Percentiles rank a stretch among this genome's conserved stretches.
phyloP scores from a whole-genome alignment of 2,329 filamentous ascomycete species.

The Alternaria infectoria region DNA sequence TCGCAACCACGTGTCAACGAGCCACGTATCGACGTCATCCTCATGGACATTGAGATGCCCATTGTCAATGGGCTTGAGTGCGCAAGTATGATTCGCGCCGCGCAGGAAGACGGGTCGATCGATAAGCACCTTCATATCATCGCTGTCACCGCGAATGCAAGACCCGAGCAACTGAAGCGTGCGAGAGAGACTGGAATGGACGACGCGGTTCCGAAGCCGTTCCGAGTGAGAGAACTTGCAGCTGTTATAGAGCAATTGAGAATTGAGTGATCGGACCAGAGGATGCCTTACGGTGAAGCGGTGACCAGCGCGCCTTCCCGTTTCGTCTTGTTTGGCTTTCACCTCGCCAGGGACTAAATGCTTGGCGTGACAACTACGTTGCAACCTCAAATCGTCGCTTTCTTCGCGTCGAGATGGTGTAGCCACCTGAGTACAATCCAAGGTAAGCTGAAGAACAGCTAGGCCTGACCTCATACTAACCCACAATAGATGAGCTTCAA shows the following conservation, averaged over 20 bases:
- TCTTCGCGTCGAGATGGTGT: background rate
- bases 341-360: background rate
- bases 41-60: constrained; percentile 43
- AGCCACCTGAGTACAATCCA: background rate
- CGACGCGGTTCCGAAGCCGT: constrained; percentile 4
- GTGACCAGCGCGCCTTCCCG: background rate
- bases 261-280: background rate
- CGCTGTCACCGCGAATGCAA: constrained; percentile 38
- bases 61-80: constrained; percentile 36
- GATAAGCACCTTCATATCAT: constrained; percentile 27
- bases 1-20: constrained; percentile 1
- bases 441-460: background rate
- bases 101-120: constrained; percentile 15
- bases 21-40: constrained; percentile 15
- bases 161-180: constrained; percentile 29
- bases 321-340: background rate
- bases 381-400: background rate
- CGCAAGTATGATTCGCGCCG: constrained; percentile 22
- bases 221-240: background rate
- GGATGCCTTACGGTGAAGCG: background rate
- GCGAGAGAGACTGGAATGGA: constrained; percentile 6
- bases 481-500: constrained; percentile 9
- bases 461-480: background rate
- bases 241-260: background rate
- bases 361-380: background rate